phyloP scores from a whole-genome alignment of 148 eudicot genomes.

The Beta vulgaris region DNA sequence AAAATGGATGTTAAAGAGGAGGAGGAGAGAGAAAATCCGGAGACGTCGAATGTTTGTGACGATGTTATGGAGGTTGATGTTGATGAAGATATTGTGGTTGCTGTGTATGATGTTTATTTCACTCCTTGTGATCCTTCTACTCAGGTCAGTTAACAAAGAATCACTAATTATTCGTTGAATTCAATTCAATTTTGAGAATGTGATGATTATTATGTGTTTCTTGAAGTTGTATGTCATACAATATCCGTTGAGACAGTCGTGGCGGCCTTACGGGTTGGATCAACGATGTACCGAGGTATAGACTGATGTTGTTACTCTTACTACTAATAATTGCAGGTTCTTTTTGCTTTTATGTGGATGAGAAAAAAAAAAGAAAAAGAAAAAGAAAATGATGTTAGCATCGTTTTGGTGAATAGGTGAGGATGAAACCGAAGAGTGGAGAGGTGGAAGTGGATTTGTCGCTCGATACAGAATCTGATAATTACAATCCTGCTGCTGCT shows the following conservation, averaged over 20 bases:
- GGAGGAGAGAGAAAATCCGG: neutral
- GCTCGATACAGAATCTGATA: slow-evolving; percentile 48
- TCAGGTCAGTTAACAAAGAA: slow-evolving; percentile 20
- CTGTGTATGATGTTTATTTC: slow-evolving; percentile 43
- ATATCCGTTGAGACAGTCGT: slow-evolving; percentile 73
- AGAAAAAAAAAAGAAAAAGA: no score
- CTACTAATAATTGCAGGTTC: neutral
- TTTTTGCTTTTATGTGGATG: neutral
- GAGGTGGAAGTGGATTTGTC: slow-evolving; percentile 77
- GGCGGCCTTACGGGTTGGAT: slow-evolving; percentile 95
- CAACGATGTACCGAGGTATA: slow-evolving; percentile 64
- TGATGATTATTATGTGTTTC: slow-evolving; percentile 2
- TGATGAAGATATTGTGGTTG: slow-evolving; percentile 38
- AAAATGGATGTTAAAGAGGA: slow-evolving; percentile 18
- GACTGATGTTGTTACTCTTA: neutral
- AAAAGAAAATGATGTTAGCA: neutral
- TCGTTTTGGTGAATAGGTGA: slow-evolving; percentile 47
- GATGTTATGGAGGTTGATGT: slow-evolving; percentile 17
- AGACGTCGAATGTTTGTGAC: neutral
- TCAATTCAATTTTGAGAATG: neutral
- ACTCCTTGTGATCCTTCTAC: slow-evolving; percentile 18
- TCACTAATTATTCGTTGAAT: neutral
- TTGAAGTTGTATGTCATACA: slow-evolving; percentile 74
- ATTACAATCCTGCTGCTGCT: slow-evolving; percentile 41
- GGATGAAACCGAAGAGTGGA: slow-evolving; percentile 51